A percentile compares a stretch with the other conserved stretches of the same genome.
phyloP scores from a whole-genome alignment of 73 alveolate species.

The Paramecium sexaurelia region DNA sequence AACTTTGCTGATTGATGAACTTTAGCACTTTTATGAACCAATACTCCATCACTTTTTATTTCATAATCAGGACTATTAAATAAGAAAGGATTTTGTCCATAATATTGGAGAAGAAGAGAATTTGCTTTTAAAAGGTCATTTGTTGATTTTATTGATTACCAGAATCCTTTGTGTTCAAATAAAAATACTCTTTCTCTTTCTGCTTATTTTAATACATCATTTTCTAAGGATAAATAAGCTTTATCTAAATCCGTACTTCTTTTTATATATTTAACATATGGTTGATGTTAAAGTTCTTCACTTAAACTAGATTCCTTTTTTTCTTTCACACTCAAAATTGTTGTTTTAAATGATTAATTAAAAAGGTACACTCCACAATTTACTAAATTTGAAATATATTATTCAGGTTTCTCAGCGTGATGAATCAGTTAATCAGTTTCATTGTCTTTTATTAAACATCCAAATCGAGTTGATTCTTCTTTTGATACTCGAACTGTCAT shows the following conservation, averaged over 20 bases:
- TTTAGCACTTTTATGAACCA: slow-evolving; percentile 75
- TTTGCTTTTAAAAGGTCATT: neutral
- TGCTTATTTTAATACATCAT: slow-evolving; percentile 18
- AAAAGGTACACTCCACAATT: slow-evolving; percentile 37
- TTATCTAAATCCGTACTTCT: slow-evolving; percentile 22
- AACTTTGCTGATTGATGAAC: slow-evolving; percentile 80
- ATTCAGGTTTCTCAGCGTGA: slow-evolving; percentile 55
- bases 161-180: neutral
- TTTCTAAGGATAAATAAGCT: slow-evolving; percentile 8
- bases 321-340: neutral
- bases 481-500: slow-evolving; percentile 30
- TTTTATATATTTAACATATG: slow-evolving; percentile 10
- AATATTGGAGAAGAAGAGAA: neutral
- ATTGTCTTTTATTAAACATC: slow-evolving; percentile 28
- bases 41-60: slow-evolving; percentile 59
- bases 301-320: neutral
- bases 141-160: slow-evolving; percentile 32
- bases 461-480: slow-evolving; percentile 51
- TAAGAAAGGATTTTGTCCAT: neutral
- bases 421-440: slow-evolving; percentile 32
- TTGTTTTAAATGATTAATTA: neutral
- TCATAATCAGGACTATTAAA: neutral
- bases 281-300: slow-evolving; percentile 13
- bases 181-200: neutral
- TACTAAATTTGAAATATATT: slow-evolving; percentile 41